Conservation (phyloP, 2,329 filamentous ascomycete genomes). For the Ophiostoma himal-ulmi region DNA sequence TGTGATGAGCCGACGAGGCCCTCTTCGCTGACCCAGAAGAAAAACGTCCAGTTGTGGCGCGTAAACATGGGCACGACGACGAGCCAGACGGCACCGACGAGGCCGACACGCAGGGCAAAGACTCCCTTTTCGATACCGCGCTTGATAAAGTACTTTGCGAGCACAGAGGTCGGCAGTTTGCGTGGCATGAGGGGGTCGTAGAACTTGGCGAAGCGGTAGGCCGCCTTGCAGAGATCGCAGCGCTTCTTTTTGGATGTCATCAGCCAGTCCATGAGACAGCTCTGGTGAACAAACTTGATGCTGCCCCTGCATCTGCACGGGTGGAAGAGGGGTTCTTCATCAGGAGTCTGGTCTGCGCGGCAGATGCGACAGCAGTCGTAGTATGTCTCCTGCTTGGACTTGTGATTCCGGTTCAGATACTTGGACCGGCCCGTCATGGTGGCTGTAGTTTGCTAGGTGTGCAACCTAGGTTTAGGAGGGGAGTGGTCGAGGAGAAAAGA, state of each 20-base stretch:
- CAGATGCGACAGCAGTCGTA: conserved; percentile 95
- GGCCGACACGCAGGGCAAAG: conserved; percentile 68
- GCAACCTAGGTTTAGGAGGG: background rate
- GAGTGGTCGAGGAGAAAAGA: background rate
- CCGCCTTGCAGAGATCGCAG: conserved; percentile 98
- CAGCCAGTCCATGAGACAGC: conserved; percentile 97
- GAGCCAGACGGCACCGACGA: conserved; percentile 85
- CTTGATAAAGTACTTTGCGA: conserved; percentile 68
- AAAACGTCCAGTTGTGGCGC: conserved; percentile 82
- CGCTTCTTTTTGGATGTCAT: conserved; percentile 99
- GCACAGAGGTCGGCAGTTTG: conserved; percentile 72
- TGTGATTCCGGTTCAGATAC: background rate
- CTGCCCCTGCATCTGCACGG: conserved; percentile 98
- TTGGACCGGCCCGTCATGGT: background rate
- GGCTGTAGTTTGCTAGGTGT: background rate
- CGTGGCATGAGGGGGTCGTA: conserved; percentile 93
- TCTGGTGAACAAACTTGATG: conserved; percentile 97
- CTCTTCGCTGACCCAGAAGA: conserved; percentile 92
- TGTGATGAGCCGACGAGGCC: conserved; percentile 38
- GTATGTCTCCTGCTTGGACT: conserved; percentile 35
- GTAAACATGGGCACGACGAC: conserved; percentile 84
- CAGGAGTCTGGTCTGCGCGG: conserved; percentile 70
- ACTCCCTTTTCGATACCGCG: conserved; percentile 67
- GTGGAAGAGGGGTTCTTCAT: conserved; percentile 80
- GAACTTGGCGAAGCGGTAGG: conserved; percentile 95